These are phyloP conservation scores for Aspergillus sp. DNA, from an alignment of 2,329 filamentous ascomycete species.

Conservation along the genomic window DNA sequence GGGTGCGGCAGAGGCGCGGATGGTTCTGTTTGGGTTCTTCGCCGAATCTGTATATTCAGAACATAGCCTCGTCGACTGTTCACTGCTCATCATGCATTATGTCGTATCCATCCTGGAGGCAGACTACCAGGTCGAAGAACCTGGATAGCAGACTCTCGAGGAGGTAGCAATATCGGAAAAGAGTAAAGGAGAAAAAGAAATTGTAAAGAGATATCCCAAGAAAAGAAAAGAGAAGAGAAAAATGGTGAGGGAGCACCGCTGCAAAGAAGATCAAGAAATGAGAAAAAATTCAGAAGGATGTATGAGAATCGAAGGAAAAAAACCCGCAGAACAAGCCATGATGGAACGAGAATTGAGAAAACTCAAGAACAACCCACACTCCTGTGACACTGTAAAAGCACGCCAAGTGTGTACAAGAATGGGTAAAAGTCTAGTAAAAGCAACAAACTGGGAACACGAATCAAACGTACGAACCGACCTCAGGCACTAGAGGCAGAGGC, in stretches of 20 bases:
- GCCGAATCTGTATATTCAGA: constrained; percentile 27
- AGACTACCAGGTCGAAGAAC: constrained; percentile 9
- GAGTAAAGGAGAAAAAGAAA: constrained; percentile 8
- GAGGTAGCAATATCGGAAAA: constrained; percentile 15
- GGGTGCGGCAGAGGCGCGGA: neutral
- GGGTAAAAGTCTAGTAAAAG: constrained; percentile 1
- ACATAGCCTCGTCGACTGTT: constrained; percentile 21
- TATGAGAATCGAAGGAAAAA: constrained; percentile 12
- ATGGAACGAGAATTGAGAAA: constrained; percentile 8
- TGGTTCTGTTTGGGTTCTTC: constrained; percentile 14
- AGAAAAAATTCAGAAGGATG: neutral
- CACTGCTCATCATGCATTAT: constrained; percentile 29
- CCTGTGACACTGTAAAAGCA: neutral
- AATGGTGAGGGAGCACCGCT: constrained; percentile 8
- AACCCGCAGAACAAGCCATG: constrained; percentile 4
- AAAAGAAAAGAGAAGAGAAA: constrained; percentile 15
- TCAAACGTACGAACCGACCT: constrained; percentile 44
- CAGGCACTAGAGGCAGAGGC: constrained; percentile 35
- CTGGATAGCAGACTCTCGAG: neutral
- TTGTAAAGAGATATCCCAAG: constrained; percentile 16
- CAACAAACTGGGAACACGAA: constrained; percentile 16
- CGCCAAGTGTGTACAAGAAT: constrained; percentile 12
- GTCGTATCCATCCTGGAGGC: constrained; percentile 24
- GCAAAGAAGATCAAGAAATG: constrained; percentile 19
- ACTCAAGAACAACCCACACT: constrained; percentile 17